Conservation (phyloP, 441 rosid genomes). For the Pelargonium fulgidum region DNA sequence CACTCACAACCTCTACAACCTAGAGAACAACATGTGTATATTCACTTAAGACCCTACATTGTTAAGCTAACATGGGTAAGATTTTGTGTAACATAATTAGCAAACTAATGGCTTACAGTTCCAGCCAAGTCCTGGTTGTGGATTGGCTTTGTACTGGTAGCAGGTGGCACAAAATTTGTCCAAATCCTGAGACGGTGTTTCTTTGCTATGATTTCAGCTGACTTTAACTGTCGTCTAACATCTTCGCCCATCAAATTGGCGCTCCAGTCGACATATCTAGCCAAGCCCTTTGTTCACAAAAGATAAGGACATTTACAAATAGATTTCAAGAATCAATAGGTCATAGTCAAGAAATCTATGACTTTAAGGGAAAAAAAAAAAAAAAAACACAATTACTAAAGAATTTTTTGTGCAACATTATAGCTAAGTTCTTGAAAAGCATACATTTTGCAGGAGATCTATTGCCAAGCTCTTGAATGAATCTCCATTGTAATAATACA, state of each 20-base stretch:
- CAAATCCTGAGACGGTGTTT: background rate
- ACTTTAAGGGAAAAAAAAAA: background rate
- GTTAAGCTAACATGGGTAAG: too few species aligned
- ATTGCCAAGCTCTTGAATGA: background rate
- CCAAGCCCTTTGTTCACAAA: background rate
- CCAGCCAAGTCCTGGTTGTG: background rate
- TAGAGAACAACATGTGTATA: slow-evolving; percentile 25
- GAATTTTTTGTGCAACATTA: too few species aligned
- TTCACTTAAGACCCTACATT: too few species aligned
- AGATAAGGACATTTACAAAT: background rate
- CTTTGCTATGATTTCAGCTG: slow-evolving; percentile 2
- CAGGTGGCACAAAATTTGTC: background rate
- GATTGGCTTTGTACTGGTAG: background rate
- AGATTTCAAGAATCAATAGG: background rate
- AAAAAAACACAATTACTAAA: too few species aligned
- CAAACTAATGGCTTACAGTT: slow-evolving; percentile 2
- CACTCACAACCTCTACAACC: slow-evolving; percentile 98
- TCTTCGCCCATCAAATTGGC: background rate
- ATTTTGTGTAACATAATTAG: background rate
- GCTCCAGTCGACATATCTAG: background rate
- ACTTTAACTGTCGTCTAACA: background rate
- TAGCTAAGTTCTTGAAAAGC: background rate
- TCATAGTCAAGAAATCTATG: background rate
- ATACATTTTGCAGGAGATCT: background rate
- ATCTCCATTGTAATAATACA: background rate